Base-by-base conservation (phyloP, 108 stramenopile genomes). In the Fragilaria crotonensis region DNA sequence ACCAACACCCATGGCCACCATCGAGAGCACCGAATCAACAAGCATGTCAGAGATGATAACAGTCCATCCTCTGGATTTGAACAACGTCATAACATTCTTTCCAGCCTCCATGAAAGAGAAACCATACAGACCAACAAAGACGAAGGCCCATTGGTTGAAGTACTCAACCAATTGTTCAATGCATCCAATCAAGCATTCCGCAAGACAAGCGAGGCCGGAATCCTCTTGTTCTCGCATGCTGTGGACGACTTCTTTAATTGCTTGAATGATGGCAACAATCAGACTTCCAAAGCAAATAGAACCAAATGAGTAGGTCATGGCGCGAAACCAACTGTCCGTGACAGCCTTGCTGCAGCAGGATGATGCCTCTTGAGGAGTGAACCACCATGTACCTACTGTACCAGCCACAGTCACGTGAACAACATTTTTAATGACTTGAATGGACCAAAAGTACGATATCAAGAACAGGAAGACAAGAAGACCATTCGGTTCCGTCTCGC, bases 371-470 rank as follows among this genome's bases (percentile, higher is more conserved):
- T 49, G 44, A 0, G 87, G 83, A 25, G 64, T 60, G 55, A 84
- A 81, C 95, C 95, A 96, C 90, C 90, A 96, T 25, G 85, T 87
- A 3, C 84, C 88, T 22, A 91, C 86, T 25, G 85, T 80, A 7
- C 90, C 93, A 5, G 87, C 84, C 1, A 85, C 82, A 22, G 91
- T 87, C 23, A 71, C 70, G 54, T 88, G 88, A 2, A 94, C 82
- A 23, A 79, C 68, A 72, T 94, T 93, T 53, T 79, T 76, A 59
- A 90, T 80, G 4, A 89, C 89, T 59, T 87, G 81, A 25, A 50
- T 48, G 18, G 80, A 78, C 93, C 93, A 94, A 61, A 83, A 81
- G 50, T 75, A 89, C 27, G 78, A 84, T 0, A 90, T 25, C 51
- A 85, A 54, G 41, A 94, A 71, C 18, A 72, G 30, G 62, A 94